These are phyloP conservation scores for Psilocybe azurescens DNA, from an alignment of 768 basidiomycete species.

Conservation along the genomic window DNA sequence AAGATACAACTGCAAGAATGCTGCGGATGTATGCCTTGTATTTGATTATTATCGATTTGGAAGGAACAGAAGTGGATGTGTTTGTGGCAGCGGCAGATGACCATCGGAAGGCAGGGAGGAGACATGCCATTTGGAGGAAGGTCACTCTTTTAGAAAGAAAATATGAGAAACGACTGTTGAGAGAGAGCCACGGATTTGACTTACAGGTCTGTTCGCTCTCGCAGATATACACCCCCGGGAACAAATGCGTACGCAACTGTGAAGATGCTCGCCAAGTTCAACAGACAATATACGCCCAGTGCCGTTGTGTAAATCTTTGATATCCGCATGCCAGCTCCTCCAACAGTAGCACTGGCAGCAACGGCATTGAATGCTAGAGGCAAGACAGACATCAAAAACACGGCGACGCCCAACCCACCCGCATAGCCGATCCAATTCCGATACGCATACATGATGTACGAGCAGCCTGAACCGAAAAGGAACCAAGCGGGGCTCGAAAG, in stretches of 20 bases:
- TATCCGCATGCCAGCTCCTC: constrained; percentile 34
- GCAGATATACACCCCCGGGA: constrained; percentile 73
- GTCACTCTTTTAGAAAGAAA: constrained; percentile 50
- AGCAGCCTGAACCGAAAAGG: constrained; percentile 52
- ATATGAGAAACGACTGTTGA: neutral
- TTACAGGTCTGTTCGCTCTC: constrained; percentile 80
- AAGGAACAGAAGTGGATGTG: constrained; percentile 3
- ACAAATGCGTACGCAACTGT: constrained; percentile 93
- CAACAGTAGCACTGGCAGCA: constrained; percentile 33
- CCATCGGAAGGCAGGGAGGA: constrained; percentile 43
- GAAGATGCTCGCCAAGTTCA: constrained; percentile 75
- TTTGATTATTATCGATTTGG: constrained; percentile 4
- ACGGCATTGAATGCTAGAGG: constrained; percentile 59
- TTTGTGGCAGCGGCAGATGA: neutral
- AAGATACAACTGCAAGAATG: constrained; percentile 43
- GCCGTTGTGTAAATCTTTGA: constrained; percentile 59
- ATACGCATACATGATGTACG: constrained; percentile 61
- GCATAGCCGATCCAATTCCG: constrained; percentile 73
- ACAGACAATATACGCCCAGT: constrained; percentile 63
- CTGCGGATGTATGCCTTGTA: constrained; percentile 34
- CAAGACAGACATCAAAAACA: constrained; percentile 68
- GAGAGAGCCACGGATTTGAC: constrained; percentile 28
- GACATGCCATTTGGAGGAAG: constrained; percentile 52
- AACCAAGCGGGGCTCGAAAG: constrained; percentile 53
- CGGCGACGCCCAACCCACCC: constrained; percentile 65